Conservation (phyloP, 371 early-diverging fungal genomes). For the Apophysomyces trapeziformis region DNA sequence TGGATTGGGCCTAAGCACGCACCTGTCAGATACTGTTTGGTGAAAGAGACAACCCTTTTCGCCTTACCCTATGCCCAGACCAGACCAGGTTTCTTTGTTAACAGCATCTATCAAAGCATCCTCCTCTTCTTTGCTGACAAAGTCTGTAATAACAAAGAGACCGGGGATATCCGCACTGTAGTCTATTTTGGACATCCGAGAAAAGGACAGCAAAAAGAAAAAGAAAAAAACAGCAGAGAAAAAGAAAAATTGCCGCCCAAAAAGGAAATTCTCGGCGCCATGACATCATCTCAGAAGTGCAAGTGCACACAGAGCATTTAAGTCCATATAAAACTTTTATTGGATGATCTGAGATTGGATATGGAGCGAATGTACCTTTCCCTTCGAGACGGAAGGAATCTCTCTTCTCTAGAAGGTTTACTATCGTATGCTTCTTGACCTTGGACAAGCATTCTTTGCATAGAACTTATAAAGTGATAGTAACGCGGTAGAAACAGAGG, state of each 20-base stretch:
- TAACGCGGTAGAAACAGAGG: too few species aligned
- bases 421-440: too few species aligned
- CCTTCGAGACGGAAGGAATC: too few species aligned
- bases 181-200: constrained; percentile 23
- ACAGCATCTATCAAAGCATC: constrained; percentile 20
- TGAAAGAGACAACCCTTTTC: neutral
- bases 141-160: constrained; percentile 33
- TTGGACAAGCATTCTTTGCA: too few species aligned
- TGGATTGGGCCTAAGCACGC: constrained; percentile 64
- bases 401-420: too few species aligned
- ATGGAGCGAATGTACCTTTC: too few species aligned
- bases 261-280: neutral
- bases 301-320: too few species aligned
- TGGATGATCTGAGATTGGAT: too few species aligned
- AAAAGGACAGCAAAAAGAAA: constrained; percentile 13
- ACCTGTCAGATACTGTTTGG: neutral
- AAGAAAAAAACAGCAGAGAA: constrained; percentile 8
- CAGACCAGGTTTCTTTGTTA: constrained; percentile 42
- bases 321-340: too few species aligned
- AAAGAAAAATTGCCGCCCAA: neutral
- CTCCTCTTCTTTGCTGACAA: constrained; percentile 44
- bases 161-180: constrained; percentile 35
- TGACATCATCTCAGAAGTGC: constrained; percentile 1
- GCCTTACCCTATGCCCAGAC: constrained; percentile 46
- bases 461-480: too few species aligned